These are phyloP conservation scores for Phytophthora idaei DNA, from an alignment of 352 stramenopile species.

Conservation along the genomic window DNA sequence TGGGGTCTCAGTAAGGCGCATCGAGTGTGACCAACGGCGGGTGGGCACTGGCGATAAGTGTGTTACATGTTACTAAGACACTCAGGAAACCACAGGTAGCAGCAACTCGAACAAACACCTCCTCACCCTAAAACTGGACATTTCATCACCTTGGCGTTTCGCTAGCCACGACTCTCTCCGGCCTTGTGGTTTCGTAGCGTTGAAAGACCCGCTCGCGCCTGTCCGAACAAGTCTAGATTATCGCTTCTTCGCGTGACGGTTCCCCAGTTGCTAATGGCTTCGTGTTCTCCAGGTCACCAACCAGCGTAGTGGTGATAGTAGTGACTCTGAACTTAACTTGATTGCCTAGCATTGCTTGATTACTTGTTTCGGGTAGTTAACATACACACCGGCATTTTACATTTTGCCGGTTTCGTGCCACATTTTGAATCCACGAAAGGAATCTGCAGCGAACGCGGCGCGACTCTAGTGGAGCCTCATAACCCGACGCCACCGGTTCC, in stretches of 20 bases:
- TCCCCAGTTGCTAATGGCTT: slow-evolving; percentile 5
- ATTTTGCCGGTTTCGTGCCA: slow-evolving; percentile 13
- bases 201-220: slow-evolving; percentile 13
- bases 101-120: not conserved
- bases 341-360: not conserved
- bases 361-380: not conserved
- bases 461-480: not conserved
- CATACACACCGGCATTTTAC: not conserved
- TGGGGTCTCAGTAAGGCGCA: not conserved
- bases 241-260: slow-evolving; percentile 17
- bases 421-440: slow-evolving; percentile 16
- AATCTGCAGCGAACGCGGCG: slow-evolving; percentile 15
- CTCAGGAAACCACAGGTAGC: not conserved
- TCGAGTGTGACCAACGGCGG: slow-evolving; percentile 5
- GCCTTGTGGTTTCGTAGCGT: slow-evolving; percentile 9
- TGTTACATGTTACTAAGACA: too few relatives aligned
- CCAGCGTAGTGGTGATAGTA: not conserved
- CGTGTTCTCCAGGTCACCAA: not conserved
- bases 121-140: too few relatives aligned
- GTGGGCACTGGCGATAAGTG: too few relatives aligned
- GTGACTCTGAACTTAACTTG: not conserved
- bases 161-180: slow-evolving; percentile 28
- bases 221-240: slow-evolving; percentile 22
- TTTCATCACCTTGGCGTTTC: slow-evolving; percentile 7
- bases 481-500: not conserved